These are phyloP conservation scores for Globisporangium iwayamae DNA, from an alignment of 352 stramenopile species.

Conservation along the genomic window DNA sequence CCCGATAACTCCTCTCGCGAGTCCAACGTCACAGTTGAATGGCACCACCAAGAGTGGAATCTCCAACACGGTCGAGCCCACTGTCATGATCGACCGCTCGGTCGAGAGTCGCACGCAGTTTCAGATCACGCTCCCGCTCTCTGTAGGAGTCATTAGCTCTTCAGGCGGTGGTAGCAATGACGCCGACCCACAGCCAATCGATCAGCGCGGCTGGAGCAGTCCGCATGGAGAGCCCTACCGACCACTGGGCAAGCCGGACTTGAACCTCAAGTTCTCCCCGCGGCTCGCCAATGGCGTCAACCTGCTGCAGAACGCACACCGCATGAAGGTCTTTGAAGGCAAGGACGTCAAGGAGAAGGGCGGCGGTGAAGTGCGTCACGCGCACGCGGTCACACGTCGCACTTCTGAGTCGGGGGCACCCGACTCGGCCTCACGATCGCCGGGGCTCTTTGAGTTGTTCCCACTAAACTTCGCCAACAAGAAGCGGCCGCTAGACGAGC, in stretches of 20 bases:
- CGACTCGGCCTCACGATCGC: not conserved
- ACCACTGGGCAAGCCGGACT: conserved; percentile 58
- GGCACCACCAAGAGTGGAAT: not conserved
- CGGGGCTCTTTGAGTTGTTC: conserved; percentile 30
- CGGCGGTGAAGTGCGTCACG: conserved; percentile 3
- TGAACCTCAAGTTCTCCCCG: conserved; percentile 64
- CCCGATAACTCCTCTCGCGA: not conserved
- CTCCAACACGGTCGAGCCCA: not conserved
- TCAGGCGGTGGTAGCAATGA: not conserved
- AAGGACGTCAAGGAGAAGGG: conserved; percentile 10
- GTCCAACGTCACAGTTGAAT: not conserved
- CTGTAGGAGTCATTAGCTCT: not conserved
- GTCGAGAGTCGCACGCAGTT: conserved; percentile 55
- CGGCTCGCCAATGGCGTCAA: conserved; percentile 35
- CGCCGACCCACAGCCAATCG: conserved; percentile 1
- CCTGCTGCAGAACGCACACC: conserved; percentile 34
- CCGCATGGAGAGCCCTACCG: conserved; percentile 68
- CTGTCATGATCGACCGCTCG: conserved; percentile 29
- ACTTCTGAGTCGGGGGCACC: not conserved
- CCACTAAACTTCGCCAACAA: conserved; percentile 29
- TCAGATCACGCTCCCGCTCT: conserved; percentile 40
- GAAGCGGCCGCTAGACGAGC: conserved; percentile 39
- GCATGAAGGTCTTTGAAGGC: conserved; percentile 22
- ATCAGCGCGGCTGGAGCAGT: conserved; percentile 60
- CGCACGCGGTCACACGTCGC: not conserved